A percentile compares a stretch with the other conserved stretches of the same genome.
Evolutionary conservation across 2,329 filamentous ascomycete genomes (phyloP).

Genomic region (Penicillium brevicompactum): DNA sequence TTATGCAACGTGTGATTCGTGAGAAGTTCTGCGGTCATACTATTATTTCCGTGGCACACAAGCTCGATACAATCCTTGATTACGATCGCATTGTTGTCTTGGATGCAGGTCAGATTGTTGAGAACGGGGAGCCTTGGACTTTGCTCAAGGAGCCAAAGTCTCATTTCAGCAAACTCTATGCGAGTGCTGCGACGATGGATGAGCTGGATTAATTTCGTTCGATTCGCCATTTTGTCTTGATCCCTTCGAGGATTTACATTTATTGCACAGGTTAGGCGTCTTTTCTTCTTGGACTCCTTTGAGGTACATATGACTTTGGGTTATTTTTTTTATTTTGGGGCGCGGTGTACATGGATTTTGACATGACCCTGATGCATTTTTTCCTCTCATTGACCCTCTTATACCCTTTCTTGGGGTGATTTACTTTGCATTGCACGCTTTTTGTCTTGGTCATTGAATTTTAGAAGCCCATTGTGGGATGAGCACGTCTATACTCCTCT

Average conservation of each 20-base stretch:
- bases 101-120: constrained; percentile 38
- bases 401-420: background rate
- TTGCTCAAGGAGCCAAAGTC: constrained; percentile 40
- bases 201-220: constrained; percentile 17
- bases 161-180: constrained; percentile 40
- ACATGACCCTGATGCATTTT: constrained; percentile 12
- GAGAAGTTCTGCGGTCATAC: constrained; percentile 59
- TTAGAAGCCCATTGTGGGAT: no score
- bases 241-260: background rate
- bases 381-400: constrained; percentile 15
- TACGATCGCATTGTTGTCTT: constrained; percentile 43
- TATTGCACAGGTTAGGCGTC: constrained; percentile 19
- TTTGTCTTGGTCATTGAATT: background rate
- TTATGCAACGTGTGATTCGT: constrained; percentile 60
- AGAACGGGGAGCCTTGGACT: constrained; percentile 38
- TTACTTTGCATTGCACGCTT: background rate
- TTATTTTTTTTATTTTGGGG: background rate
- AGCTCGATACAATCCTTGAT: constrained; percentile 50
- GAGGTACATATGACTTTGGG: constrained; percentile 24
- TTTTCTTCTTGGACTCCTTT: constrained; percentile 11
- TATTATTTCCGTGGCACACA: constrained; percentile 61
- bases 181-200: constrained; percentile 24
- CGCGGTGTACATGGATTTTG: constrained; percentile 6
- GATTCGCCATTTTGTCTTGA: background rate
- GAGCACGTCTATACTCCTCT: no score